Evolutionary conservation across 805 yeast genomes (phyloP), one percentile per base, ranked within the genome.

Genomic region (Metschnikowia lachancei): DNA sequence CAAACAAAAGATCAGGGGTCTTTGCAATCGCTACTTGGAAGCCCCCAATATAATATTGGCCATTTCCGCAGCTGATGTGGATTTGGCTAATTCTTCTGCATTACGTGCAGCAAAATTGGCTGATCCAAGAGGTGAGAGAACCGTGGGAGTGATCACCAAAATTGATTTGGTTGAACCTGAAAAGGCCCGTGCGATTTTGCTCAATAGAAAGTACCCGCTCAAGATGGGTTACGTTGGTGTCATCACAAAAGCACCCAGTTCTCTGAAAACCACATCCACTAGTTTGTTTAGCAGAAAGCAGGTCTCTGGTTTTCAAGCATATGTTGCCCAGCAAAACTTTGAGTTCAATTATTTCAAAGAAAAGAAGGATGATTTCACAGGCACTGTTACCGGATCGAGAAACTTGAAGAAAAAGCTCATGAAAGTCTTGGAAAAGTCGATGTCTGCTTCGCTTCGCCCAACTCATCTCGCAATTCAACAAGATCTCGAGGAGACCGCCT

Each of bases 211-310:
- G 58, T 95, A 95, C 59, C 98, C 99, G 0, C 71, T 94, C 50
- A 82, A 78, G 57, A 87, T 94, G 96, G 99, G 99, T 0, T 94
- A 94, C 62, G 98, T 94, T 17, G 99, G 99, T 47, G 98, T 95
- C n/a, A 85, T 95, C 16, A 87, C 97, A 1, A 86, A 81, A 54
- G 77, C 87, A 0, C 96, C 94, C 6, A 69, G 60, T 16, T 59
- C 63, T 12, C 66, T 78, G 0, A 52, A 52, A 17, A 18, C 53
- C 9, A 29, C 53, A 5, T 46, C 50, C 17, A 55, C 60, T 10
- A 59, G 65, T 8, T 59, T 85, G 12, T 83, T 83, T 64, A 58
- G 67, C 16, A 72, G 84, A 51, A 70, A 70, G 47, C 48, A 60
- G 4, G 42, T 69, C 1, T 64, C 79, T 2, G 81, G 85, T 1